phyloP scores from a whole-genome alignment of 2,329 filamentous ascomycete species.

The Hypoxylon sp. region DNA sequence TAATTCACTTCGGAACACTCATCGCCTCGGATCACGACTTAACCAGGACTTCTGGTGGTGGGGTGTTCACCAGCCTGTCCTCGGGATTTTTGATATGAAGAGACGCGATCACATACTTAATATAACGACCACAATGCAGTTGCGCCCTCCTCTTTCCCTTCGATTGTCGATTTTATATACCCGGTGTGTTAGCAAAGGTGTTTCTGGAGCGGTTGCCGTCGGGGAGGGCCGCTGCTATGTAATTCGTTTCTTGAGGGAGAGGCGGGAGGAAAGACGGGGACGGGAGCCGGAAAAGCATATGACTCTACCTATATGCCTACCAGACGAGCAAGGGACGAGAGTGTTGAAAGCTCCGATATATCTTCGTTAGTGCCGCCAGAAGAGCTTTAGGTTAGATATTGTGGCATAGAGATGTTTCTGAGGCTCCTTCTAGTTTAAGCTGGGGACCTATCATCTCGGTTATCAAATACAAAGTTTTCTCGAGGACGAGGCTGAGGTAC shows the following conservation, averaged over 20 bases:
- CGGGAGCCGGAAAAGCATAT: slow-evolving; percentile 35
- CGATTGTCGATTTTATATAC: slow-evolving; percentile 59
- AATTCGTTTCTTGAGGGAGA: slow-evolving; percentile 46
- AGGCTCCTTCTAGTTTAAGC: slow-evolving; percentile 24
- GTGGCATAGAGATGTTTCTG: slow-evolving; percentile 39
- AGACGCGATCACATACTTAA: slow-evolving; percentile 46
- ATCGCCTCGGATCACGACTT: slow-evolving; percentile 44
- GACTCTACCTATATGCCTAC: slow-evolving; percentile 44
- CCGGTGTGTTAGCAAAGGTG: slow-evolving; percentile 53
- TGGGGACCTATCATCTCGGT: slow-evolving; percentile 28
- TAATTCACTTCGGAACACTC: slow-evolving; percentile 47
- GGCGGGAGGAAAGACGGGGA: slow-evolving; percentile 14
- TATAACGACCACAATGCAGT: slow-evolving; percentile 47
- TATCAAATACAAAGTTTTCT: slow-evolving; percentile 32
- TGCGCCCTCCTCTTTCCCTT: slow-evolving; percentile 54
- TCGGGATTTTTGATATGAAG: slow-evolving; percentile 42
- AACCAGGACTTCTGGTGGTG: slow-evolving; percentile 31
- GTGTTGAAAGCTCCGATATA: slow-evolving; percentile 30
- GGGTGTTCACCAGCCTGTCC: slow-evolving; percentile 26
- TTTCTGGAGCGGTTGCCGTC: slow-evolving; percentile 49
- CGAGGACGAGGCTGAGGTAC: background rate
- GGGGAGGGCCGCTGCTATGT: slow-evolving; percentile 51
- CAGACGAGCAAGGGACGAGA: slow-evolving; percentile 32
- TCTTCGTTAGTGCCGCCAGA: slow-evolving; percentile 34
- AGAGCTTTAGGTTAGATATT: slow-evolving; percentile 39